Evolutionary conservation across 2,329 filamentous ascomycete genomes (phyloP).

Genomic region (Didymella exigua): DNA sequence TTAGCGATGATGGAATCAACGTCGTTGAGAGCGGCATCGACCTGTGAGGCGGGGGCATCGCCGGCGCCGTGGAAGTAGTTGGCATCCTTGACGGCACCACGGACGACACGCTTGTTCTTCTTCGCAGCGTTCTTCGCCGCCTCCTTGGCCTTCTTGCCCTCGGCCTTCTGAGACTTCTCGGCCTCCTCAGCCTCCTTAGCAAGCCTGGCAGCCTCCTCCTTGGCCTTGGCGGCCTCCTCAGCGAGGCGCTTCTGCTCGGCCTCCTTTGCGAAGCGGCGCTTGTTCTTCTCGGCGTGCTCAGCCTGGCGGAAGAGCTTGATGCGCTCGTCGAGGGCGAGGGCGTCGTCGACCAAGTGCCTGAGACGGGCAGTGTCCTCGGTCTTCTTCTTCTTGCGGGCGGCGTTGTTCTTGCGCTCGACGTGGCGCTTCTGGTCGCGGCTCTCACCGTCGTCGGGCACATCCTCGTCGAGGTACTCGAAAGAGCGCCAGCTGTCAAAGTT

Average conservation of each 20-base stretch:
- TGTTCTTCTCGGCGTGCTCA: slow-evolving; percentile 93
- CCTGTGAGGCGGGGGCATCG: slow-evolving; percentile 75
- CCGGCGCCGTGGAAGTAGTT: slow-evolving; percentile 83
- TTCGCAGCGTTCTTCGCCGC: slow-evolving; percentile 98
- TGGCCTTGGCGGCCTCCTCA: slow-evolving; percentile 83
- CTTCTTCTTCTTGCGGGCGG: slow-evolving; percentile 99
- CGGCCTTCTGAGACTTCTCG: slow-evolving; percentile 82
- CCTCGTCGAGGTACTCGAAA: slow-evolving; percentile 98
- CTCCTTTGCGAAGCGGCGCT: slow-evolving; percentile 88
- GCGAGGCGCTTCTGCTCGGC: slow-evolving; percentile 85
- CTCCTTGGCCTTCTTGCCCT: slow-evolving; percentile 95
- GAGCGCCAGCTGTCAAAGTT: slow-evolving; percentile 98
- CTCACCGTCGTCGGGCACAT: slow-evolving; percentile 98
- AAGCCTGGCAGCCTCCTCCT: slow-evolving; percentile 80
- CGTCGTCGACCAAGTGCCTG: slow-evolving; percentile 86
- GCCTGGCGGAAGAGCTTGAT: slow-evolving; percentile 97
- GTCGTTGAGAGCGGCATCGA: slow-evolving; percentile 82
- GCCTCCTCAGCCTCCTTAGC: slow-evolving; percentile 84
- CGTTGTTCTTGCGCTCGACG: slow-evolving; percentile 97
- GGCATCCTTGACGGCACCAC: slow-evolving; percentile 91
- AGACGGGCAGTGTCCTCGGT: slow-evolving; percentile 93
- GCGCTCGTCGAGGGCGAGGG: slow-evolving; percentile 82
- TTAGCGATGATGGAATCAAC: slow-evolving; percentile 86
- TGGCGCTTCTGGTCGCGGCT: slow-evolving; percentile 99
- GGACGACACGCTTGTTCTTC: slow-evolving; percentile 99